A percentile compares a stretch with the other conserved stretches of the same genome.
Evolutionary conservation across 2,329 filamentous ascomycete genomes (phyloP).

Genomic region (Colletotrichum sp.): DNA sequence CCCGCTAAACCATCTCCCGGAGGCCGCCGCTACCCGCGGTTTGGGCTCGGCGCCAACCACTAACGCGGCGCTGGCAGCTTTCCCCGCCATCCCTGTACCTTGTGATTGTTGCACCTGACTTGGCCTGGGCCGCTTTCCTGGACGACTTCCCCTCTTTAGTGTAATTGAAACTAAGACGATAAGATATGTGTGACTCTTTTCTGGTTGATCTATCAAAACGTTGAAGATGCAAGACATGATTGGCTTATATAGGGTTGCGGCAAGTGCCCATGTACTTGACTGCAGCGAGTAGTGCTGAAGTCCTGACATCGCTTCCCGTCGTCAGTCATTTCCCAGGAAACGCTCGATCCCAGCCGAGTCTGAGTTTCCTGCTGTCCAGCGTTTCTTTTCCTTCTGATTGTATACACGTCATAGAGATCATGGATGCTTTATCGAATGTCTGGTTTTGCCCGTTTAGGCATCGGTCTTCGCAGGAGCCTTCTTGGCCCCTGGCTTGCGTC

Average conservation of each 20-base stretch:
- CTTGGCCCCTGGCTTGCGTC: neutral
- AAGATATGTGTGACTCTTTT: neutral
- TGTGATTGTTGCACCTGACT: neutral
- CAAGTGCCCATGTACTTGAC: neutral
- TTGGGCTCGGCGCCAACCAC: neutral
- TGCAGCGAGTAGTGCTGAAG: neutral
- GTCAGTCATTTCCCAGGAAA: neutral
- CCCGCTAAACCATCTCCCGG: slow-evolving; percentile 15
- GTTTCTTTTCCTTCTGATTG: neutral
- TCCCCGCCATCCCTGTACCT: neutral
- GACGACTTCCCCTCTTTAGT: neutral
- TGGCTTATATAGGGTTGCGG: neutral
- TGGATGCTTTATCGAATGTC: neutral
- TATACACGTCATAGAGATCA: neutral
- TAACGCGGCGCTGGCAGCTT: neutral
- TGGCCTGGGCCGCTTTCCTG: neutral
- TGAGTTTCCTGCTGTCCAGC: neutral
- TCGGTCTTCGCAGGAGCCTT: neutral
- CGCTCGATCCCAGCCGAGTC: neutral
- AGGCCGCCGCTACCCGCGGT: slow-evolving; percentile 17
- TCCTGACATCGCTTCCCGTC: neutral
- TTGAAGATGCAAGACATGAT: neutral
- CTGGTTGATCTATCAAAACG: neutral
- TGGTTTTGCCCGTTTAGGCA: neutral
- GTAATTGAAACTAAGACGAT: neutral